These are phyloP conservation scores for Pichia pseudocactophila DNA, from an alignment of 805 yeast genomes.

Conservation along the genomic window DNA sequence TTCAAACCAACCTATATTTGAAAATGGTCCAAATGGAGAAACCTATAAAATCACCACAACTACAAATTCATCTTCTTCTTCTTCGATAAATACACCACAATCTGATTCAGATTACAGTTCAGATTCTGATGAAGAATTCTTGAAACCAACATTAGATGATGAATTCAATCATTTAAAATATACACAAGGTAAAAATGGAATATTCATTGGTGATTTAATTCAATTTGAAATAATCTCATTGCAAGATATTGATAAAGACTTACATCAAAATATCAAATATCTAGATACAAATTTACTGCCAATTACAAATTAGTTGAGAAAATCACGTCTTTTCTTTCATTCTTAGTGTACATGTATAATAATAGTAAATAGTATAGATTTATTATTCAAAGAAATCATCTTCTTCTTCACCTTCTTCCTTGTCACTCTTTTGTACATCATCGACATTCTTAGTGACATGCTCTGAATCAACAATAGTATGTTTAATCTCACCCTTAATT, in stretches of 20 bases:
- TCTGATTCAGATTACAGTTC: slow-evolving; percentile 16
- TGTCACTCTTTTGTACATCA: slow-evolving; percentile 12
- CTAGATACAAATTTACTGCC: slow-evolving; percentile 30
- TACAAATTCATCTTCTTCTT: not conserved
- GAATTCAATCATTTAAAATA: slow-evolving; percentile 74
- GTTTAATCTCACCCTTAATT: slow-evolving; percentile 25
- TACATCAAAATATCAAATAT: slow-evolving; percentile 31
- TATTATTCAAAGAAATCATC: slow-evolving; percentile 29
- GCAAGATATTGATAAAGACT: slow-evolving; percentile 23
- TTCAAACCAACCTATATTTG: slow-evolving; percentile 18
- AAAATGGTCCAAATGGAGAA: slow-evolving; percentile 51
- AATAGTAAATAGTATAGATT: too few species aligned
- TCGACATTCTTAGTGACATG: slow-evolving; percentile 6
- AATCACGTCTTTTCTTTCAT: too few species aligned
- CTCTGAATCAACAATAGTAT: slow-evolving; percentile 8
- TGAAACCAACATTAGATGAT: slow-evolving; percentile 35
- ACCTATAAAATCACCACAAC: slow-evolving; percentile 28
- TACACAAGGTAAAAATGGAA: slow-evolving; percentile 61
- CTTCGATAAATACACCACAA: not conserved
- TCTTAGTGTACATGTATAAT: too few species aligned
- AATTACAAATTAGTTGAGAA: slow-evolving; percentile 5
- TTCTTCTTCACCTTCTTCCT: slow-evolving; percentile 17
- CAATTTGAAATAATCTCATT: slow-evolving; percentile 44
- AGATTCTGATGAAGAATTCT: slow-evolving; percentile 19
- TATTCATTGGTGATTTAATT: slow-evolving; percentile 68